Base-by-base conservation (phyloP, 2,329 filamentous ascomycete genomes). In the Lachnellula willkommii region DNA sequence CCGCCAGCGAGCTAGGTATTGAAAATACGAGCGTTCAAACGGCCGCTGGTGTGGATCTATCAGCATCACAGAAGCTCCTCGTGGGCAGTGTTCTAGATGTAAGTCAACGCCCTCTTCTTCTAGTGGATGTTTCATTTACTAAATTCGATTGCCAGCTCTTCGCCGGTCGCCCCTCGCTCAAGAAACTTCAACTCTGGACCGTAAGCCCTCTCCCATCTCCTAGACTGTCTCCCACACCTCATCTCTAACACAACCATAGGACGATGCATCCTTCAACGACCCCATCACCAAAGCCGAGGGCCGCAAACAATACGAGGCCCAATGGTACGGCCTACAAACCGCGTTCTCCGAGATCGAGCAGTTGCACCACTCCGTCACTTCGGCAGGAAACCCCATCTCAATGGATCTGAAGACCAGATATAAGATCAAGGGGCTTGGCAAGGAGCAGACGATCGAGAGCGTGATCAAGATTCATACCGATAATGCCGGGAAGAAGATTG, bases 71-170 rank as follows among this genome's bases (percentile, higher is more conserved):
- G 64, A 77, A 78, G 57, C 74, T 81, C 0, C 57, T 85, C 35
- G 77, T 85, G 12, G 79, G 79, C 56, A 79, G 77, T 47, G 74
- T 86, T 14, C 74, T 87, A 24, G 83, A 86, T 65, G 75, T 76
- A 50, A 24, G 60, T 53, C 28, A 20, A 15, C 12, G 45, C 11
- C 28, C 28, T 28, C 49, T 24, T 32, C 15, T 15, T 36, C 20
- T 8, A 12, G 6, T n/a, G 8, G 3, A 6, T 28, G 22, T 37
- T 26, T 24, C 42, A 53, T 47, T 50, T 32, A 7, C 47, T 2
- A 47, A 14, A 0, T 32, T 32, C 28, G 12, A 14, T 20, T 17
- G 4, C 15, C 46, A 78, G 75, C 77, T 86, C 48, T 86, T 85
- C 66, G 79, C 80, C 36, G 82, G 82, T 47, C 75, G 77, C 17